Evolutionary conservation across 768 basidiomycete species (phyloP).

Genomic region (Mycena kentingensis): DNA sequence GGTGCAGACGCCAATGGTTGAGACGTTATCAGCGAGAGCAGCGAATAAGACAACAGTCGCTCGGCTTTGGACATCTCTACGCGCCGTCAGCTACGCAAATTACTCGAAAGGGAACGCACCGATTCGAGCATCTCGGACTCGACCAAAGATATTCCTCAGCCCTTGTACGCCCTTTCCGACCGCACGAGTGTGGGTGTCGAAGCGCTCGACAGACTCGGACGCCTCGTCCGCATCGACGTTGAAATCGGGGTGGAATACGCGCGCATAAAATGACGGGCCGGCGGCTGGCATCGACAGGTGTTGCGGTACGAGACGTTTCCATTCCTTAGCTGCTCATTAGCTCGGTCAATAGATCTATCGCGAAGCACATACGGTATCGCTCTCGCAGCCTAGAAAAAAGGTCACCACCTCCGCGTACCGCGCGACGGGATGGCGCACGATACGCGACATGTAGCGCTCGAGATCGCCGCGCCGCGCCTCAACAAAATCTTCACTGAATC

Average conservation of each 20-base stretch:
- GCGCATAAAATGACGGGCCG: slow-evolving; percentile 76
- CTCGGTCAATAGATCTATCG: slow-evolving; percentile 5
- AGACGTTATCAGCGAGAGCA: slow-evolving; percentile 74
- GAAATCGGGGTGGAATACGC: slow-evolving; percentile 83
- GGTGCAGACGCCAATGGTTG: slow-evolving; percentile 57
- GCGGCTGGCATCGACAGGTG: slow-evolving; percentile 63
- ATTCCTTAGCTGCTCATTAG: slow-evolving; percentile 54
- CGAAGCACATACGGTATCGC: slow-evolving; percentile 58
- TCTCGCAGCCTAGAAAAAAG: slow-evolving; percentile 78
- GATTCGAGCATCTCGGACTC: slow-evolving; percentile 64
- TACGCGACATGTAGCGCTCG: slow-evolving; percentile 70
- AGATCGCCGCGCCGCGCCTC: slow-evolving; percentile 81
- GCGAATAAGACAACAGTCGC: slow-evolving; percentile 68
- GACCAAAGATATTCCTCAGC: slow-evolving; percentile 61
- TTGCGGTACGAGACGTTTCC: slow-evolving; percentile 62
- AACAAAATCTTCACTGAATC: slow-evolving; percentile 80
- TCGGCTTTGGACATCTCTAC: slow-evolving; percentile 81
- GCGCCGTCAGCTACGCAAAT: background rate
- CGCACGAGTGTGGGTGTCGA: slow-evolving; percentile 65
- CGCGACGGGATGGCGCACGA: slow-evolving; percentile 76
- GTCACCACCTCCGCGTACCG: slow-evolving; percentile 79
- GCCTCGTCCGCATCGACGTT: slow-evolving; percentile 80
- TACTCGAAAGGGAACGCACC: slow-evolving; percentile 44
- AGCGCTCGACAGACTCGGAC: slow-evolving; percentile 54
- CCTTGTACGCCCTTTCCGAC: slow-evolving; percentile 71